Evolutionary conservation across 1,139 yeast species (phyloP), one percentile per base, ranked within the genome.

Genomic region (Magnusiomyces tetraspermus): DNA sequence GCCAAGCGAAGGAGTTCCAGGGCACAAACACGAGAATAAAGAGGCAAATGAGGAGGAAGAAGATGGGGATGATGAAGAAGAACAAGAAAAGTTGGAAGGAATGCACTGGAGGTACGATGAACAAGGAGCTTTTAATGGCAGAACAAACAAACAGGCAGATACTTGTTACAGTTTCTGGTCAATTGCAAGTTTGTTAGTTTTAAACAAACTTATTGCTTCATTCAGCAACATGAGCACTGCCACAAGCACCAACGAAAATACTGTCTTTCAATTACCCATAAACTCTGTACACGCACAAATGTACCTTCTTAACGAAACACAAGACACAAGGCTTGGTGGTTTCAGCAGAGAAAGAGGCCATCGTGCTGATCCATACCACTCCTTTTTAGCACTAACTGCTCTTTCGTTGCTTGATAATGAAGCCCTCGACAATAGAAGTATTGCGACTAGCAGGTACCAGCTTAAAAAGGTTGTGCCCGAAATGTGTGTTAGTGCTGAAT

Each of bases 121-220:
- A 59, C 63, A 33, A 33, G 97, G 97, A 1, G 95, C 95, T 0
- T 84, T 88, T 65, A 88, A 89, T 66, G 98, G 98, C 0, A 73
- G 98, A 50, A 80, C 79, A 26, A 88, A 89, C 65, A 92, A 92
- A 65, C 77, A 76, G 51, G 84, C 85, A 2, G 98, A 92, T 66
- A 85, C 96, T 0, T 92, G 98, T 69, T 92, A 92, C 67, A 79
- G 87, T 8, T 92, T 90, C 76, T 92, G 98, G 98, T 78, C 81
- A 49, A 67, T 81, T 10, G 94, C 80, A 1, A 73, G 88, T 10
- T 69, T 89, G 55, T 64, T 65, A 1, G 57, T 83, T 48, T 66
- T 82, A 13, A 66, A 58, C 1, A 56, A 55, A 2, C 60, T 59
- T 28, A 49, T 31, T 33, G 38, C 5, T 33, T 33, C 38, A n/a